These are phyloP conservation scores for Mycosarcoma maydis DNA, from an alignment of 1,284 basidiomycete genomes.

Conservation along the genomic window DNA sequence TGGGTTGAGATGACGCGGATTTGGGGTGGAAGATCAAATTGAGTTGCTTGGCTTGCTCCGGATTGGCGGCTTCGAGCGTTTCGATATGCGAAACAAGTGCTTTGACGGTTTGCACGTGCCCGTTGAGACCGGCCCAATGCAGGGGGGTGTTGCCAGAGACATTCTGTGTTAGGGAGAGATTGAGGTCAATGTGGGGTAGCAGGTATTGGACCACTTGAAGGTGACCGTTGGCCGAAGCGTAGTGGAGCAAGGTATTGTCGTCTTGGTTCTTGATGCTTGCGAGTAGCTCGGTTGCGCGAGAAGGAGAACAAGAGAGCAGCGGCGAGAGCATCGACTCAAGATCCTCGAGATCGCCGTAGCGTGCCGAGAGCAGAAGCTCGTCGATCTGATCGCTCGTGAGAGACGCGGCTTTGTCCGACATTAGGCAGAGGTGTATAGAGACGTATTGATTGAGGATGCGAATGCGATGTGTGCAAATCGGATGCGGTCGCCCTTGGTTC, in stretches of 20 bases:
- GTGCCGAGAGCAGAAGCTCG: slow-evolving; percentile 62
- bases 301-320: slow-evolving; percentile 8
- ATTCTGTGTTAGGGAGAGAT: slow-evolving; percentile 54
- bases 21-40: slow-evolving; percentile 38
- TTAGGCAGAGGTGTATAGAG: no score
- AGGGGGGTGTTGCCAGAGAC: slow-evolving; percentile 62
- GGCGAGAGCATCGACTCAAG: slow-evolving; percentile 37
- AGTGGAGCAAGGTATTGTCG: slow-evolving; percentile 60
- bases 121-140: slow-evolving; percentile 66
- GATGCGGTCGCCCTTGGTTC: no score
- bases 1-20: background rate
- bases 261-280: slow-evolving; percentile 50
- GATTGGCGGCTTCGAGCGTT: slow-evolving; percentile 31
- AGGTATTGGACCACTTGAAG: slow-evolving; percentile 42
- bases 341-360: slow-evolving; percentile 59
- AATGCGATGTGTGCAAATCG: background rate
- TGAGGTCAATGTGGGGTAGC: slow-evolving; percentile 36
- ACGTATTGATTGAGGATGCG: background rate
- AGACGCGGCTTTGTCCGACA: slow-evolving; percentile 22
- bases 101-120: slow-evolving; percentile 55
- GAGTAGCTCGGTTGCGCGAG: slow-evolving; percentile 4
- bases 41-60: slow-evolving; percentile 30
- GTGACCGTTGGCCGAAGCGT: slow-evolving; percentile 62
- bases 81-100: slow-evolving; percentile 55
- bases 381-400: slow-evolving; percentile 56